These are phyloP conservation scores for Trametes hirsuta DNA, from an alignment of 1,284 basidiomycete genomes.

Conservation along the genomic window DNA sequence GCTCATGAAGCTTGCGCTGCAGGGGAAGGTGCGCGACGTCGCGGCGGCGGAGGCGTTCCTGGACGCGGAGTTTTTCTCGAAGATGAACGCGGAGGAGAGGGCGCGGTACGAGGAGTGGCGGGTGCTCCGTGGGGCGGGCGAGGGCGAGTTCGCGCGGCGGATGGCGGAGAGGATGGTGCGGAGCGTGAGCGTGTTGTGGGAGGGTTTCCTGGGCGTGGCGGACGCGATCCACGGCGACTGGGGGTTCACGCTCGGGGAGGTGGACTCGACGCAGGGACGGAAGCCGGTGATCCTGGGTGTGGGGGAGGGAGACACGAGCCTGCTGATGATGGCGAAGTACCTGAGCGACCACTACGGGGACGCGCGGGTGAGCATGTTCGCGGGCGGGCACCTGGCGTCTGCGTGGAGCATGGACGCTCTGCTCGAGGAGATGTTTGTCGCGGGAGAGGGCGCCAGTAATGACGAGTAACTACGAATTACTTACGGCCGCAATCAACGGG, in stretches of 20 bases:
- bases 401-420: constrained; percentile 48
- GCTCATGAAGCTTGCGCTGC: constrained; percentile 38
- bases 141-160: constrained; percentile 45
- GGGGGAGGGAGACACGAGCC: constrained; percentile 41
- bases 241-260: constrained; percentile 47
- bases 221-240: constrained; percentile 54
- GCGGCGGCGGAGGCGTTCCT: constrained; percentile 47
- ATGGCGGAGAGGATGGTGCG: constrained; percentile 46
- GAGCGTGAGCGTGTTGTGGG: constrained; percentile 55
- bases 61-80: constrained; percentile 44
- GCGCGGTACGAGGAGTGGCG: constrained; percentile 45
- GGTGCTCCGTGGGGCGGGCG: constrained; percentile 41
- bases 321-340: constrained; percentile 49
- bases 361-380: constrained; percentile 39
- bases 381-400: constrained; percentile 51
- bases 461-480: no score
- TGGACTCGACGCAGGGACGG: constrained; percentile 48
- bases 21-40: constrained; percentile 40
- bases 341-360: constrained; percentile 47
- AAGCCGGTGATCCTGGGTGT: constrained; percentile 50
- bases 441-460: neutral
- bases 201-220: constrained; percentile 51
- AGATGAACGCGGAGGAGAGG: constrained; percentile 46
- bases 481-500: no score
- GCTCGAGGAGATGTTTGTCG: constrained; percentile 43